A percentile compares a stretch with the other conserved stretches of the same genome.
Evolutionary conservation across 2,329 filamentous ascomycete species (phyloP).

Genomic region (Tolypocladium ovalisporum): DNA sequence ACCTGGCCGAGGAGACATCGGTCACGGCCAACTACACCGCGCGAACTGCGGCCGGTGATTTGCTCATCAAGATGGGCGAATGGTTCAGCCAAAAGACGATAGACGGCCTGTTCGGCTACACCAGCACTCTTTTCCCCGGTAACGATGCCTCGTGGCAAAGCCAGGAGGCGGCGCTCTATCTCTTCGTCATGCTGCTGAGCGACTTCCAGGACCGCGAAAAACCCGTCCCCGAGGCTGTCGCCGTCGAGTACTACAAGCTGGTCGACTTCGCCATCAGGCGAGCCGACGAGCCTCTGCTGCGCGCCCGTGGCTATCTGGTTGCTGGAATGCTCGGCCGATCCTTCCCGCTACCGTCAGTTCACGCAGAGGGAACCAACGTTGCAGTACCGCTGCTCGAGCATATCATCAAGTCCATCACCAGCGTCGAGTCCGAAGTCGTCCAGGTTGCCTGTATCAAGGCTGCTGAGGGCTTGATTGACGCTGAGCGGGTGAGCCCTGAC

Average conservation of each 20-base stretch:
- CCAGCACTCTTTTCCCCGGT: constrained; percentile 59
- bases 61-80: constrained; percentile 86
- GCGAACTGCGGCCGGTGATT: constrained; percentile 80
- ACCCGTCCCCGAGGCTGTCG: constrained; percentile 56
- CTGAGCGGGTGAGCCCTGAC: constrained; percentile 38
- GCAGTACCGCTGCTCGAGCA: constrained; percentile 48
- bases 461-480: constrained; percentile 55
- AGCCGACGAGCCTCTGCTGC: constrained; percentile 61
- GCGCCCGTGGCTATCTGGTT: constrained; percentile 78
- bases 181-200: constrained; percentile 73
- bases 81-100: constrained; percentile 71
- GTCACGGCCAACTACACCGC: constrained; percentile 95
- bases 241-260: constrained; percentile 67
- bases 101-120: constrained; percentile 69
- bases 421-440: constrained; percentile 75
- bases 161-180: constrained; percentile 73
- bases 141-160: constrained; percentile 41
- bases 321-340: constrained; percentile 69
- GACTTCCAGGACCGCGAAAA: constrained; percentile 75
- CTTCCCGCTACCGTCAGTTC: constrained; percentile 45
- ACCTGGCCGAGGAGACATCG: constrained; percentile 87
- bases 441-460: constrained; percentile 87
- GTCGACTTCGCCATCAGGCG: constrained; percentile 66
- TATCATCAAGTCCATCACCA: constrained; percentile 63
- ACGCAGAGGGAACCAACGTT: background rate